phyloP scores from a whole-genome alignment of 352 stramenopile genomes.

The Globisporangium canariense region DNA sequence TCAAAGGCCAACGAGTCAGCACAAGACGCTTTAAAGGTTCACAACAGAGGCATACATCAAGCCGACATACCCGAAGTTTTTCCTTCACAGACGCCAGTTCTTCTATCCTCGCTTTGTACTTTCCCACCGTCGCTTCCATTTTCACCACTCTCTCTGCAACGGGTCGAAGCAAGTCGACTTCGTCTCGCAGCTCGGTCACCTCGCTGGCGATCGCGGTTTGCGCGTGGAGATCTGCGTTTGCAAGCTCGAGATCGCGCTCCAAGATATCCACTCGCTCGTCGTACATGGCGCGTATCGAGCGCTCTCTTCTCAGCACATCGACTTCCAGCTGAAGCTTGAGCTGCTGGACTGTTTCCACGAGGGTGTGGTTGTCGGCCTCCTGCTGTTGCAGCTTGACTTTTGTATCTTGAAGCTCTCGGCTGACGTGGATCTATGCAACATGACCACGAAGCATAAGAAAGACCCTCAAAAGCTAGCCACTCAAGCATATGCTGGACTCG shows the following conservation, averaged over 20 bases:
- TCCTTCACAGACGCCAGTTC: conserved; percentile 50
- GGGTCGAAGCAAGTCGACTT: conserved; percentile 66
- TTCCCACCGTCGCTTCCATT: conserved; percentile 40
- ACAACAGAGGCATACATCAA: conserved; percentile 10
- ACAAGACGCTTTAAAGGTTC: background rate
- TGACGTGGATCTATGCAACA: conserved; percentile 34
- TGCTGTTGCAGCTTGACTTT: conserved; percentile 22
- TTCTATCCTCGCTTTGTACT: conserved; percentile 76
- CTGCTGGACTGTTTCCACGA: conserved; percentile 32
- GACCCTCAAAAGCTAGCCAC: background rate
- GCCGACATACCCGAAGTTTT: conserved; percentile 29
- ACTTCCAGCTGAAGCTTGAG: conserved; percentile 41
- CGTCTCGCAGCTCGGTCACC: conserved; percentile 44
- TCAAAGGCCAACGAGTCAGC: background rate
- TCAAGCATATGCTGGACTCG: background rate
- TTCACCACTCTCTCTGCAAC: conserved; percentile 44
- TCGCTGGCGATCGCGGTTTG: conserved; percentile 35
- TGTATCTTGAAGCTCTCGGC: conserved; percentile 25
- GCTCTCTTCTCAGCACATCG: conserved; percentile 58
- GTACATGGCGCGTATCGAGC: conserved; percentile 40
- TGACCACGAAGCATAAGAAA: background rate
- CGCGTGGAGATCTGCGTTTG: conserved; percentile 27
- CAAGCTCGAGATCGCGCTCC: conserved; percentile 38
- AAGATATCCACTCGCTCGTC: conserved; percentile 49
- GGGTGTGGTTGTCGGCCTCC: conserved; percentile 26